Conservation (phyloP, 768 basidiomycete species). For the Auricularia sp. region DNA sequence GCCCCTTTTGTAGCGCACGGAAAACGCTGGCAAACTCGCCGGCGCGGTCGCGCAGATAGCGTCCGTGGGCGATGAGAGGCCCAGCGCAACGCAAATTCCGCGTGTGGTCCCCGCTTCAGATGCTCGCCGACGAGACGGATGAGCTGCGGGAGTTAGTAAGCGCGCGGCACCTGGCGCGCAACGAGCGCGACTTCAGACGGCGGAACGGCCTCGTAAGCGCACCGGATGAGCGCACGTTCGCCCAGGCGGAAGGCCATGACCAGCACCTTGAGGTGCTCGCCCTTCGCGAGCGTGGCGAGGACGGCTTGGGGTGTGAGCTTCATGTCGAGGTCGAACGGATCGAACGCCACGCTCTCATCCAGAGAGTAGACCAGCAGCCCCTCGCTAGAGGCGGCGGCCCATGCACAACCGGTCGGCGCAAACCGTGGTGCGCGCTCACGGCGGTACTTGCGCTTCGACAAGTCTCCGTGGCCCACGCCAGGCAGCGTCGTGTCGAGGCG, state of each 20-base stretch:
- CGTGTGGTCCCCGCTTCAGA: conserved; percentile 76
- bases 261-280: conserved; percentile 80
- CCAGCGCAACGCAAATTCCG: conserved; percentile 93
- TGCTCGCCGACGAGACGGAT: conserved; percentile 76
- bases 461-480: conserved; percentile 74
- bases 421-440: conserved; percentile 92
- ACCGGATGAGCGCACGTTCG: conserved; percentile 71
- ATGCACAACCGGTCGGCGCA: conserved; percentile 85
- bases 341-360: conserved; percentile 80
- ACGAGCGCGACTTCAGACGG: conserved; percentile 68
- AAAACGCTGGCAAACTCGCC: conserved; percentile 73
- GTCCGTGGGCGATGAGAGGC: conserved; percentile 79
- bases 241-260: conserved; percentile 90
- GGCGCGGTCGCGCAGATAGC: conserved; percentile 60
- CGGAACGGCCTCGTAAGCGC: conserved; percentile 77
- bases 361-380: conserved; percentile 90
- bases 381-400: conserved; percentile 96
- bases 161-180: conserved; percentile 69
- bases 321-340: conserved; percentile 92
- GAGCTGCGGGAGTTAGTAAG: conserved; percentile 68
- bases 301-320: conserved; percentile 90
- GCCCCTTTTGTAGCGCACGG: conserved; percentile 70
- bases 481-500: conserved; percentile 74
- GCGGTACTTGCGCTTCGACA: conserved; percentile 77
- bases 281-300: conserved; percentile 51